Conservation (phyloP, 2,329 filamentous ascomycete genomes). For the Pseudogymnoascus sp. region DNA sequence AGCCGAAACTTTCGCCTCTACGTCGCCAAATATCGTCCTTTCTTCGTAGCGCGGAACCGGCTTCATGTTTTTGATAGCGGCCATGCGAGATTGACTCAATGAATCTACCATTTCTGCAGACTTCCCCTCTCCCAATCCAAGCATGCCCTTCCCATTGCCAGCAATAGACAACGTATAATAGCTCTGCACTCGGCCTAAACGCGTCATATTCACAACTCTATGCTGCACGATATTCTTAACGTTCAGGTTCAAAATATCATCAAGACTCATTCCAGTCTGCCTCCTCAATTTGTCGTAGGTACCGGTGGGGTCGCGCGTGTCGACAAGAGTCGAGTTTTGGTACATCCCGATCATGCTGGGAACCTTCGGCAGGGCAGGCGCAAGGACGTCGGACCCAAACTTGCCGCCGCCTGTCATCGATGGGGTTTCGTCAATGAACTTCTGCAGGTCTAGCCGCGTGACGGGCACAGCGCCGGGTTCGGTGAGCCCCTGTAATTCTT, state of each 20-base stretch:
- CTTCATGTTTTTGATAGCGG: slow-evolving; percentile 85
- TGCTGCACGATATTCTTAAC: slow-evolving; percentile 69
- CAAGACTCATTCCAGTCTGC: slow-evolving; percentile 47
- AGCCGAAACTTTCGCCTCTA: slow-evolving; percentile 80
- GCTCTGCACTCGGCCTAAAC: slow-evolving; percentile 85
- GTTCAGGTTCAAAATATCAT: slow-evolving; percentile 48
- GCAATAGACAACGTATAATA: slow-evolving; percentile 71
- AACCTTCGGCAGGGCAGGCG: slow-evolving; percentile 10
- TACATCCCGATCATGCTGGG: slow-evolving; percentile 12
- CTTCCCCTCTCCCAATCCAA: slow-evolving; percentile 89
- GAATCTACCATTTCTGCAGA: slow-evolving; percentile 66
- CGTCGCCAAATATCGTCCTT: slow-evolving; percentile 81
- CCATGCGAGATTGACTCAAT: slow-evolving; percentile 63
- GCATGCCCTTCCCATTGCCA: slow-evolving; percentile 76
- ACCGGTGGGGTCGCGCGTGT: slow-evolving; percentile 29
- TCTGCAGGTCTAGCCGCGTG: slow-evolving; percentile 10
- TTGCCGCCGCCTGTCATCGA: slow-evolving; percentile 8
- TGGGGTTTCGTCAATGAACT: slow-evolving; percentile 9
- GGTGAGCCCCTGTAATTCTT: background rate
- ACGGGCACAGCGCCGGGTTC: background rate
- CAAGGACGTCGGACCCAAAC: background rate
- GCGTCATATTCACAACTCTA: slow-evolving; percentile 82
- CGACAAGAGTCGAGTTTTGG: slow-evolving; percentile 16
- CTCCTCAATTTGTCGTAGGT: slow-evolving; percentile 32
- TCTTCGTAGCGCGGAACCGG: slow-evolving; percentile 89